These are phyloP conservation scores for Vitis hybrid DNA, from an alignment of 177 flowering plant genomes.

Conservation along the genomic window DNA sequence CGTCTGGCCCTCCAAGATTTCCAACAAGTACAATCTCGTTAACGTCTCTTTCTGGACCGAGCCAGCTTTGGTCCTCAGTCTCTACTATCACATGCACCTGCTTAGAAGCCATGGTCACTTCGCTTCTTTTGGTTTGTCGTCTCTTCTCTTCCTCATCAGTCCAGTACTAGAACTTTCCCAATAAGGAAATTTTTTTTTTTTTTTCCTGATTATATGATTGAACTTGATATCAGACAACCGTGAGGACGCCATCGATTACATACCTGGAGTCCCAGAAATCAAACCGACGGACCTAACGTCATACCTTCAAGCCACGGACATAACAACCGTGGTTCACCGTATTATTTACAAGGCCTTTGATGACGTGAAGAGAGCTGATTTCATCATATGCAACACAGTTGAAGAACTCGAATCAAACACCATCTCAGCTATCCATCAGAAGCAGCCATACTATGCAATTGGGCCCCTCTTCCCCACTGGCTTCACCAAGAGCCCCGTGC, in stretches of 20 bases:
- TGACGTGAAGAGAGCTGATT: constrained; percentile 37
- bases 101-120: constrained; percentile 26
- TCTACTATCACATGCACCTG: constrained; percentile 31
- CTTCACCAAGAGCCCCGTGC: constrained; percentile 21
- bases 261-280: constrained; percentile 48
- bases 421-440: constrained; percentile 31
- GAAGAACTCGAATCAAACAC: constrained; percentile 43
- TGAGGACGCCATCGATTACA: constrained; percentile 39
- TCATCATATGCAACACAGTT: constrained; percentile 41
- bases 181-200: too few relatives aligned
- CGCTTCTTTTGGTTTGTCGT: constrained; percentile 19
- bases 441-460: constrained; percentile 37
- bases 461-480: constrained; percentile 41
- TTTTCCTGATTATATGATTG: background rate
- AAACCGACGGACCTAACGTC: constrained; percentile 42
- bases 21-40: constrained; percentile 26
- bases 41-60: constrained; percentile 38
- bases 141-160: too few relatives aligned
- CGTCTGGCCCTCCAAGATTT: constrained; percentile 24
- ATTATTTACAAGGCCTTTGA: constrained; percentile 36
- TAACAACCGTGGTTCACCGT: constrained; percentile 23
- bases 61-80: constrained; percentile 25
- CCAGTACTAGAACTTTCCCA: too few relatives aligned
- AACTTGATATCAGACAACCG: constrained; percentile 28
- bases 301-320: constrained; percentile 40